Conservation (phyloP, 148 eudicot species). For the Camellia lanceoleosa region DNA sequence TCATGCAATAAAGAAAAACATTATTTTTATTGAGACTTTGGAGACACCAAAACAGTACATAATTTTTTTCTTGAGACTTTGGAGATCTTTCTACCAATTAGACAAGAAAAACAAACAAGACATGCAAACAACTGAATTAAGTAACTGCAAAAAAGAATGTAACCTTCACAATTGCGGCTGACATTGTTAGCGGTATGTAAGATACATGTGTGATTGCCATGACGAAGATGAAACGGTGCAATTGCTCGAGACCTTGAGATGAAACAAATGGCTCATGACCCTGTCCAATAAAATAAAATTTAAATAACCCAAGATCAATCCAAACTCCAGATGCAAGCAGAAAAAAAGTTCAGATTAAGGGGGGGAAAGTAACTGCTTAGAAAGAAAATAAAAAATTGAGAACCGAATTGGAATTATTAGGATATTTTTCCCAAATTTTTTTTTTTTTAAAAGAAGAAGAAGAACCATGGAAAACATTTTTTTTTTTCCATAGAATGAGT, state of each 20-base stretch:
- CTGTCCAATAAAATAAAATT: too few species aligned
- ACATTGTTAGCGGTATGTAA: slow-evolving; percentile 95
- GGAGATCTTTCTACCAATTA: too few species aligned
- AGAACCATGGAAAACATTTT: neutral
- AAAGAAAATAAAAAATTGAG: too few species aligned
- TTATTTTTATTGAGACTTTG: neutral
- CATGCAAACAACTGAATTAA: too few species aligned
- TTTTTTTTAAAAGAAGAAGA: neutral
- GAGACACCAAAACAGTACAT: neutral
- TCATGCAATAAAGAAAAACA: too few species aligned
- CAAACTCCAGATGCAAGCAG: too few species aligned
- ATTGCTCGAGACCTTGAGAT: slow-evolving; percentile 91
- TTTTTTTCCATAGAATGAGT: too few species aligned
- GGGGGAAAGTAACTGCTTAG: too few species aligned
- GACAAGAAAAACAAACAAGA: too few species aligned
- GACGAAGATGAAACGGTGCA: slow-evolving; percentile 93
- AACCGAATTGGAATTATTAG: neutral
- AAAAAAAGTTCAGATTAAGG: too few species aligned
- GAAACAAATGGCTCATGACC: slow-evolving; percentile 60
- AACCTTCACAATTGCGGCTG: slow-evolving; percentile 92
- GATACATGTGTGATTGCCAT: slow-evolving; percentile 96
- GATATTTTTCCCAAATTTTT: neutral
- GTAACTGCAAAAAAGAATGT: slow-evolving; percentile 7
- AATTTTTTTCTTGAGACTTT: too few species aligned
- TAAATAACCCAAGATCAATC: too few species aligned